These are phyloP conservation scores for Babesia ovis DNA, from an alignment of 169 alveolate species.

Conservation along the genomic window DNA sequence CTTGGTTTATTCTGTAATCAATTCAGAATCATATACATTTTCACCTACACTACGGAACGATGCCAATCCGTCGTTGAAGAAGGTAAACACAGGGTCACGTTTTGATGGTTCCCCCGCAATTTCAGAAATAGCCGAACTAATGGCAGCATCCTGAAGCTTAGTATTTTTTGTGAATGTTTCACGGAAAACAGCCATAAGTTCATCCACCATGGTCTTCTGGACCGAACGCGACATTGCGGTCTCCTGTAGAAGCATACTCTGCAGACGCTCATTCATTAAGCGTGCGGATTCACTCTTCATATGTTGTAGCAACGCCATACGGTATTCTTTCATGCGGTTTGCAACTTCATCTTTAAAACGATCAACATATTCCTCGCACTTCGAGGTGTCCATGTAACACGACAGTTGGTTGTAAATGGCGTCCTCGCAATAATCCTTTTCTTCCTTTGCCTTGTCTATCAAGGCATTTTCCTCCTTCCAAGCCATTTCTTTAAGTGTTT, in stretches of 20 bases:
- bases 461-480: slow-evolving; percentile 84
- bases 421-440: slow-evolving; percentile 79
- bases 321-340: slow-evolving; percentile 54
- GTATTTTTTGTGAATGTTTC: slow-evolving; percentile 32
- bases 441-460: slow-evolving; percentile 74
- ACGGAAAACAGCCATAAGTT: slow-evolving; percentile 41
- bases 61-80: slow-evolving; percentile 46
- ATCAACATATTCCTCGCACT: slow-evolving; percentile 56
- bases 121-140: slow-evolving; percentile 44
- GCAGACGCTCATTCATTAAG: slow-evolving; percentile 48
- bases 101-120: slow-evolving; percentile 18
- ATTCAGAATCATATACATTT: background rate
- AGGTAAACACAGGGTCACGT: slow-evolving; percentile 58
- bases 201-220: slow-evolving; percentile 59
- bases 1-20: slow-evolving; percentile 13
- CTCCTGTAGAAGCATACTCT: slow-evolving; percentile 50
- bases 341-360: slow-evolving; percentile 44
- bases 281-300: slow-evolving; percentile 57
- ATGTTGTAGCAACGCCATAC: slow-evolving; percentile 37
- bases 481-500: slow-evolving; percentile 72
- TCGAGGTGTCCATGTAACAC: slow-evolving; percentile 67
- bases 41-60: slow-evolving; percentile 47
- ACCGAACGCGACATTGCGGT: slow-evolving; percentile 40
- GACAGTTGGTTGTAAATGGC: slow-evolving; percentile 79
- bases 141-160: slow-evolving; percentile 53